Evolutionary conservation across 2,329 filamentous ascomycete species (phyloP).

Genomic region (Ophioceras dolichostomum): DNA sequence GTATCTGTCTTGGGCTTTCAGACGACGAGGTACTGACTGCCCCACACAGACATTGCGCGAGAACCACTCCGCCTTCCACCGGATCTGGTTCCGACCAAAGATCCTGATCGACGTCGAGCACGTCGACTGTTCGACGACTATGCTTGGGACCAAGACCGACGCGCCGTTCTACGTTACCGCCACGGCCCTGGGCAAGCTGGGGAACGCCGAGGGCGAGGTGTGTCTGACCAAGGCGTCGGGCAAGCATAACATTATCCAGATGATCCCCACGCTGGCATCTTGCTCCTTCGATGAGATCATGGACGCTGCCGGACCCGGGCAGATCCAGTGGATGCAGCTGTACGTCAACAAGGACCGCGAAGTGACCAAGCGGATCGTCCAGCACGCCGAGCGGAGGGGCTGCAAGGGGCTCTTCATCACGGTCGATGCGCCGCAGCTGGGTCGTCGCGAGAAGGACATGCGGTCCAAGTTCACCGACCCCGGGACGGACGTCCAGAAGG

Average conservation of each 20-base stretch:
- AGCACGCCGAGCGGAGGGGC: slow-evolving; percentile 82
- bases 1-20: no score
- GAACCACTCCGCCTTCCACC: slow-evolving; percentile 92
- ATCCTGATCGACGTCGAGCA: slow-evolving; percentile 82
- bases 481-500: slow-evolving; percentile 71
- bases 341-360: slow-evolving; percentile 94
- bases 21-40: slow-evolving; percentile 8
- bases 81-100: slow-evolving; percentile 90
- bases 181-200: slow-evolving; percentile 89
- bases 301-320: slow-evolving; percentile 66
- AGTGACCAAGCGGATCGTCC: slow-evolving; percentile 80
- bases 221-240: slow-evolving; percentile 73
- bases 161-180: slow-evolving; percentile 96
- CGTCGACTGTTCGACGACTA: slow-evolving; percentile 78
- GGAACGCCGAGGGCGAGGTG: slow-evolving; percentile 87
- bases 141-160: slow-evolving; percentile 76
- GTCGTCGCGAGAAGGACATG: slow-evolving; percentile 96
- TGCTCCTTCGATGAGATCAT: slow-evolving; percentile 97
- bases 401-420: slow-evolving; percentile 98
- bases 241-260: slow-evolving; percentile 87
- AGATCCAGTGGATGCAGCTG: slow-evolving; percentile 93
- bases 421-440: slow-evolving; percentile 91
- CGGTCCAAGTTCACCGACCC: slow-evolving; percentile 78
- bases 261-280: slow-evolving; percentile 95
- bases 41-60: slow-evolving; percentile 68